Base-by-base conservation (phyloP, 345 rosid species). In the Citropsis articulata region DNA sequence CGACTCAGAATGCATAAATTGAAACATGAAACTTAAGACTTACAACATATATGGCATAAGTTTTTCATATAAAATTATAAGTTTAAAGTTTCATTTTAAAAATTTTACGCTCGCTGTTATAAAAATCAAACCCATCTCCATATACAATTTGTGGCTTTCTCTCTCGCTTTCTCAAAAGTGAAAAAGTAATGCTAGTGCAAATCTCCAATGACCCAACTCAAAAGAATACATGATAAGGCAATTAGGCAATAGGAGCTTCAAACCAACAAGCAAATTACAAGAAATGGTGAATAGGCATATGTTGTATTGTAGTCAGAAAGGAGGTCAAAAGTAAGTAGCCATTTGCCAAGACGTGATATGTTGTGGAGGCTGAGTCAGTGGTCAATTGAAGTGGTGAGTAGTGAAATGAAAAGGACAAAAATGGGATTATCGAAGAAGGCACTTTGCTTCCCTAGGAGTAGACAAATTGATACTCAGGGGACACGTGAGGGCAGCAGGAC, bases 331-430 rank as follows among this genome's bases (percentile, higher is more conserved):
- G 28, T 8, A 19, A 53, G 57, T 5, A 53, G 22, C 22, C 57
- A 53, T 53, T 53, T 61, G 59, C 50, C 28, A 2, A 70, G 81
- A 83, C 40, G 61, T 55, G 73, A 72, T 1, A 40, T 0, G 1
- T 28, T 45, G 79, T 86, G 91, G 91, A 84, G 74, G 83, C 75
- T 84, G 91, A 86, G 85, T 88, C 89, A 77, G 80, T 76, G 79
- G 50, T 70, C 86, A 86, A 48, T 55, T n/a, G 38, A 25, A 5
- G 27, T 45, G 57, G 14, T 9, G 7, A 10, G 21, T n/a, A 57
- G 83, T 67, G 84, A 78, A 38, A 27, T 27, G 60, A 57, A 40
- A 83, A 65, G 66, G 63, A 76, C 21, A 62, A 62, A 61, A 72
- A 56, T 38, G n/a, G 60, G 73, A 53, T 53, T 53, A 53, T 19